phyloP scores from a whole-genome alignment of 176 grass and related monocot genomes.

The Thinopyrum elongatum region DNA sequence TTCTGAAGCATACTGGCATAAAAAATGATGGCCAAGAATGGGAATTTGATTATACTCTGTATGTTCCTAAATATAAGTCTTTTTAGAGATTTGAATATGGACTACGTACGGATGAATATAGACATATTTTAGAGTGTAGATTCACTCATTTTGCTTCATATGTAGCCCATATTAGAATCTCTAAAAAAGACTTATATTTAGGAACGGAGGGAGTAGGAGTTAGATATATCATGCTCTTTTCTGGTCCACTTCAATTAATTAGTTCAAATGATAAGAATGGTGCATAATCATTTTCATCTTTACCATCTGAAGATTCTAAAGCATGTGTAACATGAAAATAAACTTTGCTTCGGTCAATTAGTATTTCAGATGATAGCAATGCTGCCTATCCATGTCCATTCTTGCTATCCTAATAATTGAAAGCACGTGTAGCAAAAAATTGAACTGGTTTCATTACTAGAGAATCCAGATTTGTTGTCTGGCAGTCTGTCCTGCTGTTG shows the following conservation, averaged over 20 bases:
- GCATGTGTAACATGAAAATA: not conserved
- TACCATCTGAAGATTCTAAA: slow-evolving; percentile 1
- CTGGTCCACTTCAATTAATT: slow-evolving; percentile 6
- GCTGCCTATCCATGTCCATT: not conserved
- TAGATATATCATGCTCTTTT: not conserved
- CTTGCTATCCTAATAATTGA: not conserved
- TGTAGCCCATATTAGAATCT: too few relatives aligned
- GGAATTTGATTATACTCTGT: not conserved
- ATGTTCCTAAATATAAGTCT: too few relatives aligned
- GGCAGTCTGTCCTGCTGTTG: not conserved
- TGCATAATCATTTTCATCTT: not conserved
- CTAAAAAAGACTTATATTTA: too few relatives aligned
- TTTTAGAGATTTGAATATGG: too few relatives aligned
- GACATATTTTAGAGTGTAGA: too few relatives aligned
- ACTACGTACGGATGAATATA: too few relatives aligned
- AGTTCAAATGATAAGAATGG: slow-evolving; percentile 12
- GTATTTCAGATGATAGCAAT: not conserved
- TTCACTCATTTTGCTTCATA: too few relatives aligned
- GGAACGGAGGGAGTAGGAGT: not conserved
- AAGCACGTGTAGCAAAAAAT: not conserved
- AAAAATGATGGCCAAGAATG: not conserved
- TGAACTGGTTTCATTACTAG: slow-evolving; percentile 2
- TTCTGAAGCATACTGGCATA: slow-evolving; percentile 8
- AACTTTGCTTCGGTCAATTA: not conserved
- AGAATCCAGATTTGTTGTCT: not conserved